Evolutionary conservation across 2,329 filamentous ascomycete species (phyloP).

Genomic region (Beauveria sp.): DNA sequence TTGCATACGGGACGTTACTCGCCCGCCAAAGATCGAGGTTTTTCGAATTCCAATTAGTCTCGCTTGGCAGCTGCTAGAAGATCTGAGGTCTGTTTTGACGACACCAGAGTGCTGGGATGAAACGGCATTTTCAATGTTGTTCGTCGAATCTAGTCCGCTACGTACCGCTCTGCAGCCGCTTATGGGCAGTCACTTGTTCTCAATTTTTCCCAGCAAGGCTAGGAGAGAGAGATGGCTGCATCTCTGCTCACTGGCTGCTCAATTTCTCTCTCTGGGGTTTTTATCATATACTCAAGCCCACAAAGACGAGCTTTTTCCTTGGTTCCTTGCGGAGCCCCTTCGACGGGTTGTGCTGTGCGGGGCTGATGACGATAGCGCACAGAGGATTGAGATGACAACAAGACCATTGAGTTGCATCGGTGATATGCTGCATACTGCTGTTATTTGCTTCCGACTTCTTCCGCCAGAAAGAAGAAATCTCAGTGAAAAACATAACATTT

Average conservation of each 20-base stretch:
- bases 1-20: background rate
- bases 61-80: background rate
- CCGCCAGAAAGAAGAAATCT: background rate
- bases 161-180: background rate
- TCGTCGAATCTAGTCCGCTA: background rate
- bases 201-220: too few relatives aligned
- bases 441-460: background rate
- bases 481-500: background rate
- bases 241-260: background rate
- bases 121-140: background rate
- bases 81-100: background rate
- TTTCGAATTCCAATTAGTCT: background rate
- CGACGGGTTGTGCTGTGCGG: background rate
- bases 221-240: background rate
- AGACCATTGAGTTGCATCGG: background rate
- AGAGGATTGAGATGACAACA: background rate
- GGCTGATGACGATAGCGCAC: background rate
- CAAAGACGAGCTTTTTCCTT: background rate
- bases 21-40: background rate
- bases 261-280: background rate
- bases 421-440: background rate
- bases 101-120: accelerated
- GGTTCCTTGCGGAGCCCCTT: background rate
- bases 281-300: background rate
- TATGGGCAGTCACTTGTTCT: background rate